Conservation (phyloP, 306 rosid species). For the Vachellia collinsii region DNA sequence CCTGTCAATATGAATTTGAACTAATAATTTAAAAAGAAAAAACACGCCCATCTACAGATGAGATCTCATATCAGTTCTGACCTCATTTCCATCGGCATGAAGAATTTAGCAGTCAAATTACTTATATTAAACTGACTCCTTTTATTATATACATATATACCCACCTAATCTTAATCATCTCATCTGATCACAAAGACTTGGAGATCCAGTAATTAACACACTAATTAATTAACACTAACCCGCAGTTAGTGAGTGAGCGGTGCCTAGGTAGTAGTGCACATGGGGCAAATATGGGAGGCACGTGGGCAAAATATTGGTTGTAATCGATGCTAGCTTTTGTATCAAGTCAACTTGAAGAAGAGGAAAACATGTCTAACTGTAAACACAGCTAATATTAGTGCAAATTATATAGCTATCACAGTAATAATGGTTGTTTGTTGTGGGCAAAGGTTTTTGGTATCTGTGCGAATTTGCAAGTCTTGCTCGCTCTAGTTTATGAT, state of each 20-base stretch:
- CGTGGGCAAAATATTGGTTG: conserved; percentile 34
- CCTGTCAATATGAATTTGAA: conserved; percentile 27
- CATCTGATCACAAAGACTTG: neutral
- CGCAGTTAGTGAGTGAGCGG: neutral
- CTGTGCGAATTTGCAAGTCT: neutral
- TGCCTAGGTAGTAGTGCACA: neutral
- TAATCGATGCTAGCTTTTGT: neutral
- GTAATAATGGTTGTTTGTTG: conserved; percentile 2
- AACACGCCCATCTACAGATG: neutral
- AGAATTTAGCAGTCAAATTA: conserved; percentile 17
- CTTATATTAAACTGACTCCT: neutral
- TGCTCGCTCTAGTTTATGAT: neutral
- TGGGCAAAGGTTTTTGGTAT: neutral
- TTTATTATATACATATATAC: neutral
- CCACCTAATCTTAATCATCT: neutral
- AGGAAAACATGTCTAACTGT: neutral
- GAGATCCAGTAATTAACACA: neutral
- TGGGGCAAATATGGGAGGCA: conserved; percentile 19
- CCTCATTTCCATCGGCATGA: conserved; percentile 12
- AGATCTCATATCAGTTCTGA: neutral
- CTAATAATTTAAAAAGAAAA: neutral
- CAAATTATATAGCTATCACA: conserved; percentile 9
- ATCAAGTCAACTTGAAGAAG: conserved; percentile 31
- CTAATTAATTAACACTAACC: too few relatives aligned
- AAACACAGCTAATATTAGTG: neutral